Evolutionary conservation across 495 filamentous ascomycete species (phyloP).

Genomic region (Acidomyces sp.): DNA sequence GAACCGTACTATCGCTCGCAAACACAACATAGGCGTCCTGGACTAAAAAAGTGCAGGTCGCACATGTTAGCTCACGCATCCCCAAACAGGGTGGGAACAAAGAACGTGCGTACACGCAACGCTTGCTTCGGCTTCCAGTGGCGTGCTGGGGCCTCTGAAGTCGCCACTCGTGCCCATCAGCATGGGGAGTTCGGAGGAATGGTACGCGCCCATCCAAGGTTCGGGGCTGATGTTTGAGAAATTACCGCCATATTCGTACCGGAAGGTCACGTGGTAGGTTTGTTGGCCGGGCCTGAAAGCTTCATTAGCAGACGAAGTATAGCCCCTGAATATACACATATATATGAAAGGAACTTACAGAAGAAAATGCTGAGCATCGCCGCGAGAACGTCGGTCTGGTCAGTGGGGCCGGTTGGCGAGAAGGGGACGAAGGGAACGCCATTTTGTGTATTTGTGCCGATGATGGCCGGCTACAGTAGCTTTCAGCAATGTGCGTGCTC

Average conservation of each 20-base stretch:
- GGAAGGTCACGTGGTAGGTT: constrained; percentile 22
- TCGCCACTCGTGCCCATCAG: constrained; percentile 18
- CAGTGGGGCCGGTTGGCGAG: constrained; percentile 10
- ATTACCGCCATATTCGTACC: constrained; percentile 37
- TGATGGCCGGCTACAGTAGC: constrained; percentile 17
- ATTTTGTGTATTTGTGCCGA: constrained; percentile 19
- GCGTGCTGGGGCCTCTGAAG: constrained; percentile 6
- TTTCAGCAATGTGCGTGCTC: not conserved
- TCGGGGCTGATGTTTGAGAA: constrained; percentile 33
- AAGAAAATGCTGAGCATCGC: constrained; percentile 17
- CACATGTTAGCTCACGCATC: constrained; percentile 5
- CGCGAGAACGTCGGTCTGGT: constrained; percentile 1
- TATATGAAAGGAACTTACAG: too few species aligned
- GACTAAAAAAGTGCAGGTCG: constrained; percentile 16
- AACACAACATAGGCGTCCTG: constrained; percentile 20
- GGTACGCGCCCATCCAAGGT: constrained; percentile 26
- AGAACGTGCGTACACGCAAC: too few species aligned
- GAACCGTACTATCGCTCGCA: constrained; percentile 17
- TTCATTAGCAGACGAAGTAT: not conserved
- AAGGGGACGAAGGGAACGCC: constrained; percentile 18
- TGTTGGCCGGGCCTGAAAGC: not conserved
- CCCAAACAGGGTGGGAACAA: too few species aligned
- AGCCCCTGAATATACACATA: too few species aligned
- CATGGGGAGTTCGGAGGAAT: constrained; percentile 18
- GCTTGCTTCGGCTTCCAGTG: constrained; percentile 15